Conservation (phyloP, 1,139 yeast species). For the Blastobotrys ciferrii region DNA sequence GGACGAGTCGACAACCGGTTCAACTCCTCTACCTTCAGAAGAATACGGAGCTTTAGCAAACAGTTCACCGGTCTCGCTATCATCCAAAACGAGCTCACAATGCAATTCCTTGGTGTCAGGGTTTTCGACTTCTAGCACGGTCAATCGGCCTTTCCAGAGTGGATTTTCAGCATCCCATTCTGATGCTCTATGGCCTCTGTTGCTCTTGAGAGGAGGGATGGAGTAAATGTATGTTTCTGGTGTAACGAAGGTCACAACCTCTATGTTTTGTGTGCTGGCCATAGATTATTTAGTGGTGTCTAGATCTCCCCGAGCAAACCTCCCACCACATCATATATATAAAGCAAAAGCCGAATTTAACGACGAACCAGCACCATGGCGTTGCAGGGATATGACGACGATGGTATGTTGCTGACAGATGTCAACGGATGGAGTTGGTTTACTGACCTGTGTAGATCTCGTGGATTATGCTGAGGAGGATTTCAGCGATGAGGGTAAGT, state of each 20-base stretch:
- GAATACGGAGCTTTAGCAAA: conserved; percentile 39
- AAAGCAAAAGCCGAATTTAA: not conserved
- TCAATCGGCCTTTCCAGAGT: conserved; percentile 40
- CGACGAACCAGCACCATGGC: conserved; percentile 11
- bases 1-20: conserved; percentile 33
- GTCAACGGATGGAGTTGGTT: not conserved
- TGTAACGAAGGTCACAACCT: conserved; percentile 20
- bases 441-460: conserved; percentile 15
- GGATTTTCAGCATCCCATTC: conserved; percentile 39
- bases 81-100: conserved; percentile 36
- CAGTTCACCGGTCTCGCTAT: conserved; percentile 31
- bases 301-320: too few species aligned
- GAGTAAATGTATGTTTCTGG: conserved; percentile 29
- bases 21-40: conserved; percentile 32
- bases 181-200: conserved; percentile 32
- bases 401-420: conserved; percentile 12
- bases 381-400: conserved; percentile 16
- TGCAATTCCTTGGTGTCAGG: conserved; percentile 20
- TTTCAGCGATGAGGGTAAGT: conserved; percentile 20
- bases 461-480: conserved; percentile 19
- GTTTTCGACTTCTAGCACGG: conserved; percentile 34
- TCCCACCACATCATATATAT: not conserved
- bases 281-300: not conserved
- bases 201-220: conserved; percentile 37
- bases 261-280: conserved; percentile 4